Evolutionary conservation across 2,329 filamentous ascomycete species (phyloP), one percentile per base, ranked within the genome.

Genomic region (Alternaria metachromatica): DNA sequence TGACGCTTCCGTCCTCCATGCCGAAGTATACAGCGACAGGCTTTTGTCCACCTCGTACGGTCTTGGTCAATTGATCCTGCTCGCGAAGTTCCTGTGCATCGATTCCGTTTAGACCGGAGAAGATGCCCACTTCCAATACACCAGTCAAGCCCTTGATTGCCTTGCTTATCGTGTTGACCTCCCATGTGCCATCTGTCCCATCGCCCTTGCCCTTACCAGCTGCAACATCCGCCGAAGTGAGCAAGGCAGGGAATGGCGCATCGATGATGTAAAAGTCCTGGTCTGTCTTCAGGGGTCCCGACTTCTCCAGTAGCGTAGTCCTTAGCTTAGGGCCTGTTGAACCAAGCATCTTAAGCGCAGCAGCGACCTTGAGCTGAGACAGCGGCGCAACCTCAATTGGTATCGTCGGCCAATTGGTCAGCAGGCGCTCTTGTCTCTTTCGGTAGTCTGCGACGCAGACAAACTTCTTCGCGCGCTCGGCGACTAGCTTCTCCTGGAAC

Each of bases 401-500:
- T 62, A 99, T 93, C 30, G 85, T 85, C 72, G 92, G 91, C 94
- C 95, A 99, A 67, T 85, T 87, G 5, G 86, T 87, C 28, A 90
- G 87, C 26, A 99, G 87, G 45, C 92, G 88, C 37, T 87, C 82
- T 65, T 94, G 93, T 69, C 94, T 88, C 82, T 99, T 99, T 74
- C 96, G 89, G 79, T 94, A 96, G 82, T 99, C 96, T 89, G 76
- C 93, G 62, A 96, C 93, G 73, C 92, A 95, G 66, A 97, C 86
- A 76, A 97, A 97, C 77, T 92, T 92, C 81, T 89, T 92, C 4
- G 93, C 91, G 54, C 91, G 88, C 64, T 93, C 88, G 6, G 94
- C 94, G 5, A 99, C 94, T 37, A 99, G 86, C 84, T 99, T 99
- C 83, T 99, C 96, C 81, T 98, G 96, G 84, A 97, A 97, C 60